Conservation (phyloP, 306 rosid genomes). For the Dicorynia guianensis region DNA sequence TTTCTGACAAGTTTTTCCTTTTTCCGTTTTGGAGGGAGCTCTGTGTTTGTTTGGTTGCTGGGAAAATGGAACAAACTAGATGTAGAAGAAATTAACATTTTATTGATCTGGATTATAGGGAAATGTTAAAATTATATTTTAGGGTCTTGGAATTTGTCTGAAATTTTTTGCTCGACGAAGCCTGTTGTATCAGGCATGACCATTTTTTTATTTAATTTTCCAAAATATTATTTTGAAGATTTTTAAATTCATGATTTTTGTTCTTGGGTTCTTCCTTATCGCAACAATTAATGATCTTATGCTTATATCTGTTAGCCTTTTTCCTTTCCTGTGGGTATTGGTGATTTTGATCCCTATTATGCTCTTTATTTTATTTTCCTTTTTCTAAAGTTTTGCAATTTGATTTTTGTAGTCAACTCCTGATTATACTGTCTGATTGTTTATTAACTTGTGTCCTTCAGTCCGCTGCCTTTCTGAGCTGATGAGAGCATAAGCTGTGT, state of each 20-base stretch:
- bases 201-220: background rate
- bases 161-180: background rate
- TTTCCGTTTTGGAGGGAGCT: background rate
- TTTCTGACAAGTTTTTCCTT: background rate
- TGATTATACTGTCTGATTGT: background rate
- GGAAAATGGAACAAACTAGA: background rate
- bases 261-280: background rate
- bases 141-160: background rate
- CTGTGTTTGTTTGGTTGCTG: slow-evolving; percentile 1
- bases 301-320: background rate
- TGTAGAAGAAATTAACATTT: slow-evolving; percentile 1
- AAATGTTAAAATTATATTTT: background rate
- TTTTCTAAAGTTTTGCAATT: slow-evolving; percentile 6
- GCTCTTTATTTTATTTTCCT: background rate
- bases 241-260: background rate
- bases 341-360: background rate
- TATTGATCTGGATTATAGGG: slow-evolving; percentile 13
- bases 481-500: slow-evolving; percentile 10
- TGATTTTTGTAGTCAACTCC: slow-evolving; percentile 13
- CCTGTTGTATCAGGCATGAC: background rate
- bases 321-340: background rate
- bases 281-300: slow-evolving; percentile 16
- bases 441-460: background rate
- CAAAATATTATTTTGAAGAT: background rate
- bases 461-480: slow-evolving; percentile 4